Conservation (phyloP, 768 basidiomycete species). For the Termitomyces sp. region DNA sequence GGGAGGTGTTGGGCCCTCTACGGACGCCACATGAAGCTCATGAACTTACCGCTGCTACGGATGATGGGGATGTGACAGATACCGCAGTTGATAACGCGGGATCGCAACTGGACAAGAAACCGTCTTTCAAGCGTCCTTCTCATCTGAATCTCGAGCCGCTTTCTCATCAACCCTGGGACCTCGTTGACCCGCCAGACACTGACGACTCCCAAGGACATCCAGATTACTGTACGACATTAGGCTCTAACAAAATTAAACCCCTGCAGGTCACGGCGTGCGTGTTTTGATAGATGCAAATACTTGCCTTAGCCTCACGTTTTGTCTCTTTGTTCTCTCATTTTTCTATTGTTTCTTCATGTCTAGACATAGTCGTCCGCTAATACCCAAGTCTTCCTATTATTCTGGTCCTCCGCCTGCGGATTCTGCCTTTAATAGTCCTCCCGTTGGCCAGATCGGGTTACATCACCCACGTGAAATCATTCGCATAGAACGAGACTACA, state of each 20-base stretch:
- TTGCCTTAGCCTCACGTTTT: slow-evolving; percentile 6
- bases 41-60: slow-evolving; percentile 14
- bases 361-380: slow-evolving; percentile 38
- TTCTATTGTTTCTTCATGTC: slow-evolving; percentile 1
- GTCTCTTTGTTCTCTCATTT: not conserved
- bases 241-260: slow-evolving; percentile 35
- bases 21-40: slow-evolving; percentile 7
- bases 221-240: slow-evolving; percentile 38
- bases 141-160: slow-evolving; percentile 46
- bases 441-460: slow-evolving; percentile 79
- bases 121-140: slow-evolving; percentile 27
- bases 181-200: slow-evolving; percentile 40
- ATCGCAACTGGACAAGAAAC: slow-evolving; percentile 21
- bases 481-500: slow-evolving; percentile 89
- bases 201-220: slow-evolving; percentile 28
- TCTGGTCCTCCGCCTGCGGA: slow-evolving; percentile 74
- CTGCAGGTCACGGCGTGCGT: slow-evolving; percentile 40
- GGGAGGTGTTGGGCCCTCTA: slow-evolving; percentile 6
- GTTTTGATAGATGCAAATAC: slow-evolving; percentile 9
- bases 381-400: slow-evolving; percentile 81
- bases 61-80: slow-evolving; percentile 20
- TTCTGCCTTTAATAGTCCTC: slow-evolving; percentile 75
- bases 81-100: slow-evolving; percentile 20
- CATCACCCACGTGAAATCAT: slow-evolving; percentile 92
- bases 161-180: slow-evolving; percentile 67